Conservation (phyloP, 768 basidiomycete species). For the Psilocybe cyanescens region DNA sequence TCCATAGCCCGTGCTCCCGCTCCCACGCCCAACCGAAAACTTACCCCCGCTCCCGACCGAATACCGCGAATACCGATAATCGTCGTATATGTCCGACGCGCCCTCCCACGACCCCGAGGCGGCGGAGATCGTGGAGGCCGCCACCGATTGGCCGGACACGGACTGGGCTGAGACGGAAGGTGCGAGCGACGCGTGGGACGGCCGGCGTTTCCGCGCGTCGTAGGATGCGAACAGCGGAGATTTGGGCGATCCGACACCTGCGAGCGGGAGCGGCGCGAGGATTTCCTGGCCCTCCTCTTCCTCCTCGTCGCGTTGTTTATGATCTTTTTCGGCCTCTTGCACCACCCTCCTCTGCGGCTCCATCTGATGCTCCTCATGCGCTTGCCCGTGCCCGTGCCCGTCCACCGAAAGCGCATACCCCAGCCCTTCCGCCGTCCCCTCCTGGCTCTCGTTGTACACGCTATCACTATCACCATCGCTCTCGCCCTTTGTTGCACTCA, state of each 20-base stretch:
- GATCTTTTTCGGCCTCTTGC: no score
- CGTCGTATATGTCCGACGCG: constrained; percentile 76
- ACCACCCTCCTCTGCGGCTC: neutral
- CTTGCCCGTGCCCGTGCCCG: constrained; percentile 9
- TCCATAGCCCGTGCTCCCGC: neutral
- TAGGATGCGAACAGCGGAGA: no score
- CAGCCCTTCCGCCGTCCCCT: constrained; percentile 28
- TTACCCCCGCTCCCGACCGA: neutral
- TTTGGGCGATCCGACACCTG: no score
- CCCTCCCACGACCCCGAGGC: constrained; percentile 56
- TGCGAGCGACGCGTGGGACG: no score
- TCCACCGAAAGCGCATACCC: constrained; percentile 27
- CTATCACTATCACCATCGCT: constrained; percentile 6
- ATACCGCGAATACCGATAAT: constrained; percentile 66
- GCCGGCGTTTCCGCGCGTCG: no score
- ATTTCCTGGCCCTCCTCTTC: no score
- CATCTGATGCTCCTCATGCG: neutral
- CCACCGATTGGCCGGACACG: no score
- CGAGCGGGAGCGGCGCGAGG: no score
- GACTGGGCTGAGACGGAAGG: no score
- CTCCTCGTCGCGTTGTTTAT: no score
- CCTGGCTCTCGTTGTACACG: constrained; percentile 14
- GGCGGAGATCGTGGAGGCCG: constrained; percentile 7
- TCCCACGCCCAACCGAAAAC: no score
- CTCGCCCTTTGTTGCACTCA: neutral